A percentile compares a stretch with the other conserved stretches of the same genome.
Conservation (phyloP, 2,329 filamentous ascomycete species). For the Aureobasidium sp. region DNA sequence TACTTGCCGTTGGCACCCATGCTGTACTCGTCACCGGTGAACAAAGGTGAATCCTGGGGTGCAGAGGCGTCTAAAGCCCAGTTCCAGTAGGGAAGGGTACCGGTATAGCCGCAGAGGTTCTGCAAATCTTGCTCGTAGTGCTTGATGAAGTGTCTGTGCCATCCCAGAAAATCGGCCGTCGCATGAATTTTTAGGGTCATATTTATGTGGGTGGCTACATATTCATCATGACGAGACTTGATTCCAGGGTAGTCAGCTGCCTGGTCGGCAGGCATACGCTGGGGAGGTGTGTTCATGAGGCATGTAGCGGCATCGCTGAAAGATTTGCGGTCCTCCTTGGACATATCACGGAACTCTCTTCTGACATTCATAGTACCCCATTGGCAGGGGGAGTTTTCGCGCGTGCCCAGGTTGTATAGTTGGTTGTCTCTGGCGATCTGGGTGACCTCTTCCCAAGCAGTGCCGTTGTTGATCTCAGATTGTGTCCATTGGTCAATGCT, state of each 20-base stretch:
- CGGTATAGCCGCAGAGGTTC: slow-evolving; percentile 36
- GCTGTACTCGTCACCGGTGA: slow-evolving; percentile 45
- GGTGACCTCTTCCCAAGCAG: slow-evolving; percentile 22
- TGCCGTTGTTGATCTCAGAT: slow-evolving; percentile 20
- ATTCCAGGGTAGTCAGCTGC: slow-evolving; percentile 21
- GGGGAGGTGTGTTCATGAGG: slow-evolving; percentile 20
- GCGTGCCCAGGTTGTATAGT: slow-evolving; percentile 19
- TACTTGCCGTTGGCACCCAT: slow-evolving; percentile 24
- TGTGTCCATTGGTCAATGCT: slow-evolving; percentile 16
- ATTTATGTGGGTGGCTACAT: slow-evolving; percentile 21
- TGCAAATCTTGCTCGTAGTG: slow-evolving; percentile 35
- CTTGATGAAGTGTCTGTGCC: slow-evolving; percentile 36
- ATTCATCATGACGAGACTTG: slow-evolving; percentile 23
- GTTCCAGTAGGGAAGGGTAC: slow-evolving; percentile 28
- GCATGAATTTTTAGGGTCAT: slow-evolving; percentile 24
- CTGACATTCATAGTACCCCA: slow-evolving; percentile 20
- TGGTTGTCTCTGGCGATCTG: slow-evolving; percentile 20
- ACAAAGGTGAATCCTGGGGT: slow-evolving; percentile 38
- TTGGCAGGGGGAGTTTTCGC: slow-evolving; percentile 19
- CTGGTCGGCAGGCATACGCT: slow-evolving; percentile 20
- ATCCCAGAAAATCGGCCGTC: slow-evolving; percentile 28
- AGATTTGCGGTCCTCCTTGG: slow-evolving; percentile 19
- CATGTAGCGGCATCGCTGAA: slow-evolving; percentile 25
- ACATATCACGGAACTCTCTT: slow-evolving; percentile 14
- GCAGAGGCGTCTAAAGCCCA: slow-evolving; percentile 27